Evolutionary conservation across 306 rosid genomes (phyloP), one percentile per base, ranked within the genome.

Genomic region (Lathyrus tuberosus): DNA sequence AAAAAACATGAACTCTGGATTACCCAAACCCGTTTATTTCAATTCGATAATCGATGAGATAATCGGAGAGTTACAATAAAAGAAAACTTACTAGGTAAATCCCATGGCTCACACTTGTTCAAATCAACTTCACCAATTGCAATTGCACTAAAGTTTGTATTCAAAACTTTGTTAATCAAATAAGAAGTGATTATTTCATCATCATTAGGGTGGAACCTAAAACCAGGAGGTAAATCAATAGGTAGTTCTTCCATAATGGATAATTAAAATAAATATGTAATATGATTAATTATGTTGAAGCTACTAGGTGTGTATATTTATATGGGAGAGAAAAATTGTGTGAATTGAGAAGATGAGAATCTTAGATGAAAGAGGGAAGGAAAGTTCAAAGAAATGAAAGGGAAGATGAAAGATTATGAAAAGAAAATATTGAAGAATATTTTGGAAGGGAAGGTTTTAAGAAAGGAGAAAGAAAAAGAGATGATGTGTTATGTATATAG

Each of bases 61-160:
- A 20, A 4, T 20, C 31, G 31, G 59, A 49, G 4, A 49, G 13
- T 17, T 49, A 9, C 16, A 3, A 52, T 53, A 60, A 10, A 16
- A 37, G 11, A 33, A 10, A 4, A 61, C 70, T 65, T 65, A 65
- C 98, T 75, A 3, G 96, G 96, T 38, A 93, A 71, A 78, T 93
- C 96, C 98, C 98, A 93, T 13, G 96, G 96, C 35, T 93, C 98
- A 24, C 82, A 88, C 90, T 85, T 90, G 69, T 90, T 90, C 42
- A 93, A 70, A 79, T 93, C 96, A 28, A 88, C 98, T 76, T 90
- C 97, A 0, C 87, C 98, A 11, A 93, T 76, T 14, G 98, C 96
- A 58, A 67, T 61, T 30, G 98, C 92, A 62, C 74, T 57, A 88
- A 93, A 90, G 30, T 20, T 46, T 67, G 67, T 47, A 72, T 93